Percentiles rank a stretch among this genome's conserved stretches.
Conservation (phyloP, 176 grass and related monocot genomes). For the Oryza meyeriana region DNA sequence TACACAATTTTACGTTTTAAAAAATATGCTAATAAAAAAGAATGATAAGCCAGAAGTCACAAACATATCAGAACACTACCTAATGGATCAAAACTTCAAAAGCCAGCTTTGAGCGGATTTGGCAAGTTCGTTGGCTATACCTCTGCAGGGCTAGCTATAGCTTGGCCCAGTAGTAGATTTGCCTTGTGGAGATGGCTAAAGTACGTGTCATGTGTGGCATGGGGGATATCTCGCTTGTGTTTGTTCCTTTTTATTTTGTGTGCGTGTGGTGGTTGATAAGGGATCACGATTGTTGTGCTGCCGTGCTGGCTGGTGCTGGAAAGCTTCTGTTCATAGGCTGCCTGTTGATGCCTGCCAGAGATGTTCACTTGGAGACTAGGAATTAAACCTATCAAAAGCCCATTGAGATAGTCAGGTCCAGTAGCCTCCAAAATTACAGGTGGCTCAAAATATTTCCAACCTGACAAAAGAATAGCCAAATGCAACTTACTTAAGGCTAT, state of each 20-base stretch:
- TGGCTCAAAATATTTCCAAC: not conserved
- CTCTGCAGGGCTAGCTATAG: too few relatives aligned
- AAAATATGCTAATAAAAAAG: too few relatives aligned
- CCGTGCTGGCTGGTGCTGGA: not conserved
- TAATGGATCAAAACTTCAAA: not conserved
- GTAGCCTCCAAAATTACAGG: not conserved
- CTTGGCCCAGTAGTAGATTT: not conserved
- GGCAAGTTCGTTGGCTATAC: not conserved
- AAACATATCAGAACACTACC: too few relatives aligned
- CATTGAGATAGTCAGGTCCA: not conserved
- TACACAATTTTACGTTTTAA: too few relatives aligned
- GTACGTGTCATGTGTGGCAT: not conserved
- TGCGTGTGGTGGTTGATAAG: not conserved
- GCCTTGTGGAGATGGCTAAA: not conserved
- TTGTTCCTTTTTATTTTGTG: not conserved
- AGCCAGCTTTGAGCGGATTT: not conserved
- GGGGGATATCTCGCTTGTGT: not conserved
- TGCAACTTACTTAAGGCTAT: too few relatives aligned
- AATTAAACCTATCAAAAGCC: not conserved
- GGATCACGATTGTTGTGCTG: not conserved
- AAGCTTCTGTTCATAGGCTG: not conserved
- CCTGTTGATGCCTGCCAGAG: not conserved
- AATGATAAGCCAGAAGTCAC: too few relatives aligned
- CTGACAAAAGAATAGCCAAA: not conserved
- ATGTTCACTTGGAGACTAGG: not conserved